Percentiles rank a stretch among this genome's conserved stretches.
These are phyloP conservation scores for Protomyces inouyei DNA, from an alignment of 1,139 yeast genomes.

Conservation along the genomic window DNA sequence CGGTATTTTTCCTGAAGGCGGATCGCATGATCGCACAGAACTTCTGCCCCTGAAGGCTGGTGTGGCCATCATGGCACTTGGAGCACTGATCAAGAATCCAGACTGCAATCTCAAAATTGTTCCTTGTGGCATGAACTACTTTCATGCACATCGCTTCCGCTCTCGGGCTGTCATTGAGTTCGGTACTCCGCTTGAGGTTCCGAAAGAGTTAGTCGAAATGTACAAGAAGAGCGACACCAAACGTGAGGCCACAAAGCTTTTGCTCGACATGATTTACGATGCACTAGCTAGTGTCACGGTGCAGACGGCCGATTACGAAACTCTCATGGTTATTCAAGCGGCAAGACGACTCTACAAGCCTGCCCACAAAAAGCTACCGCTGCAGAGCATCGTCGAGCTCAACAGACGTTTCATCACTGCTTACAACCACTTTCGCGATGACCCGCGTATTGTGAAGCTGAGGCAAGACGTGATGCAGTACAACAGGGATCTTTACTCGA, in stretches of 20 bases:
- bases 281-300: slow-evolving; percentile 86
- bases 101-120: slow-evolving; percentile 74
- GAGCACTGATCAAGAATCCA: slow-evolving; percentile 70
- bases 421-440: slow-evolving; percentile 65
- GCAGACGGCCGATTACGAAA: slow-evolving; percentile 86
- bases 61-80: slow-evolving; percentile 95
- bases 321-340: slow-evolving; percentile 87
- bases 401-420: slow-evolving; percentile 80
- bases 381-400: slow-evolving; percentile 81
- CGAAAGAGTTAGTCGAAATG: slow-evolving; percentile 57
- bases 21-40: slow-evolving; percentile 91
- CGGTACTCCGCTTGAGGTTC: slow-evolving; percentile 78
- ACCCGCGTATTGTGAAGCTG: slow-evolving; percentile 60
- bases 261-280: slow-evolving; percentile 65
- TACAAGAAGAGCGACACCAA: slow-evolving; percentile 51
- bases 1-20: slow-evolving; percentile 98
- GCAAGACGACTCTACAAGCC: slow-evolving; percentile 86
- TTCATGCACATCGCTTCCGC: slow-evolving; percentile 90
- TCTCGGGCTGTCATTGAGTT: slow-evolving; percentile 93
- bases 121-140: slow-evolving; percentile 96
- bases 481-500: slow-evolving; percentile 58
- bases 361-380: slow-evolving; percentile 63
- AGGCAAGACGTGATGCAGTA: slow-evolving; percentile 61
- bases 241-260: slow-evolving; percentile 64
- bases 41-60: slow-evolving; percentile 91